Base-by-base conservation (phyloP, 2,329 filamentous ascomycete genomes). In the Fonsecaea monophora region DNA sequence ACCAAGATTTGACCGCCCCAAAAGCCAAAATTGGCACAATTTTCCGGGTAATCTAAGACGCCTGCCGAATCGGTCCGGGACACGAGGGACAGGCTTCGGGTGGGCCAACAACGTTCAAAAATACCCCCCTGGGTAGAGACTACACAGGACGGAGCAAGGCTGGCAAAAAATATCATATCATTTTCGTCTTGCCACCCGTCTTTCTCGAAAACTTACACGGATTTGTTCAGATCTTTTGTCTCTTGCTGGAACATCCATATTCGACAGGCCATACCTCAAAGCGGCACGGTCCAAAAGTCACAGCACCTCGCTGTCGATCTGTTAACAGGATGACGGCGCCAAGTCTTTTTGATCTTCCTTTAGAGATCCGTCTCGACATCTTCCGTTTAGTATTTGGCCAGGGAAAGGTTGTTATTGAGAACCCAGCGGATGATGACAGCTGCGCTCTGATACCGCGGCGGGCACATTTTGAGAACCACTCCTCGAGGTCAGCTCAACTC, bases 341-440 rank as follows among this genome's bases (percentile, higher is more conserved):
- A 13, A 50, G 42, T 5, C 84, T 86, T 75, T 80, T 85, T 71
- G 78, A 81, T 60, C 78, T 86, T 2, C 84, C 84, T 0, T 78
- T 78, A 8, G 84, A 86, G 68, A 79, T 86, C 45, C 82, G 84
- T 10, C 72, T 83, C 7, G 78, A 78, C 54, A 78, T 86, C 64
- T 84, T 85, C 72, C 75, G 79, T 65, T 75, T 79, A 53, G 73
- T 82, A 42, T 79, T 86, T 38, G 70, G 70, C 35, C 48, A 37
- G 30, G 67, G 66, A 4, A 69, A 67, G 61, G 61, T 38, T 13
- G n/a, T 68, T 13, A 32, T 73, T 6, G 53, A 68, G 13, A 54
- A 53, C 54, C 62, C 63, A 21, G 35, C 25, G 35, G 68, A 66
- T 25, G 64, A 67, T 21, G 61, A 64, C 15, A 67, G 50, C 45